Evolutionary conservation across 129 eudicot genomes (phyloP).

Genomic region (Gnaphalium uliginosum): DNA sequence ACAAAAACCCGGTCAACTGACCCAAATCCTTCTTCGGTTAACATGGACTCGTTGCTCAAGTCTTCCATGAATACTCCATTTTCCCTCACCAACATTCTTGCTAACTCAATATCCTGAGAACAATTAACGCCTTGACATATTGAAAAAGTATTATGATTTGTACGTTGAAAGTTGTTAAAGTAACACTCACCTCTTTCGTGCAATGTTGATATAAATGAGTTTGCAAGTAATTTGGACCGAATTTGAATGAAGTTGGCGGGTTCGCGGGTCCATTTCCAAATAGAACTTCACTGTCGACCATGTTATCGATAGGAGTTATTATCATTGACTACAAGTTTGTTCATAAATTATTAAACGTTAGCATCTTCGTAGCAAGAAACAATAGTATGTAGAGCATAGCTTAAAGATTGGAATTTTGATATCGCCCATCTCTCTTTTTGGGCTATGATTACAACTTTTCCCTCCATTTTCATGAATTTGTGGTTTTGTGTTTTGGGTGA

Average conservation of each 20-base stretch:
- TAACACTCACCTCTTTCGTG: background rate
- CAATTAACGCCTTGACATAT: too few relatives aligned
- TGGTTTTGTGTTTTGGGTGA: too few relatives aligned
- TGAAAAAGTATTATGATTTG: too few relatives aligned
- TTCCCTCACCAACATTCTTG: slow-evolving; percentile 37
- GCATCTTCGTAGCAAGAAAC: slow-evolving; percentile 16
- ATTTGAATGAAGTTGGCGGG: background rate
- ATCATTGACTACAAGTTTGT: background rate
- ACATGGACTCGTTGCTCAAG: slow-evolving; percentile 22
- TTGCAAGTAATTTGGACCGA: background rate
- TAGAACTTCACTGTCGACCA: background rate
- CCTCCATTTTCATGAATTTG: too few relatives aligned
- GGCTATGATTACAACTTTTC: too few relatives aligned
- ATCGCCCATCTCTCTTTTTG: too few relatives aligned
- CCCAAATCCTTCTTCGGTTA: slow-evolving; percentile 34
- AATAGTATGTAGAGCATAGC: too few relatives aligned
- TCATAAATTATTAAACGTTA: slow-evolving; percentile 18
- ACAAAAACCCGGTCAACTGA: slow-evolving; percentile 31
- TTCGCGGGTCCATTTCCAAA: background rate
- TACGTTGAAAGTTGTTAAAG: background rate
- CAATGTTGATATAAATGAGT: background rate
- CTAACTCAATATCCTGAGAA: slow-evolving; percentile 48
- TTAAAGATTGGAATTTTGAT: too few relatives aligned
- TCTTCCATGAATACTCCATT: slow-evolving; percentile 28
- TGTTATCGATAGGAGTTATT: background rate